These are phyloP conservation scores for Aspergillus niger DNA, from an alignment of 2,329 filamentous ascomycete genomes.

Conservation along the genomic window DNA sequence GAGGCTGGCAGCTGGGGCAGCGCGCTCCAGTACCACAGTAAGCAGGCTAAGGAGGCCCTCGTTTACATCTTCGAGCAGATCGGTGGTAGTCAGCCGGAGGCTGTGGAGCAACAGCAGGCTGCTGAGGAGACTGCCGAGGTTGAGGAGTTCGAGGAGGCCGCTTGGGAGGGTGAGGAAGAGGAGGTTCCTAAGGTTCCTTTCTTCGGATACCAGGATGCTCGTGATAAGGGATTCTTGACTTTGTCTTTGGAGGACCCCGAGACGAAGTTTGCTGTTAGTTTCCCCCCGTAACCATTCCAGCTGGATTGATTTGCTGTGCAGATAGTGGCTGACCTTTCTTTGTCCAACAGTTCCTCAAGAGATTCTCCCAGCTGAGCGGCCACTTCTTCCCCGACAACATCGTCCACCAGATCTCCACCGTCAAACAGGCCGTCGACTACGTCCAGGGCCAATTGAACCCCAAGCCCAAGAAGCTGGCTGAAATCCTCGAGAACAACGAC, in stretches of 20 bases:
- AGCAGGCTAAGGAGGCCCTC: constrained; percentile 34
- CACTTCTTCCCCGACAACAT: constrained; percentile 71
- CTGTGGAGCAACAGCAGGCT: constrained; percentile 12
- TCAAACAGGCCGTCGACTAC: constrained; percentile 57
- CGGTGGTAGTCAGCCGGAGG: constrained; percentile 27
- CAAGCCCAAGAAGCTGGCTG: constrained; percentile 60
- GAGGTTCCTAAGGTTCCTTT: constrained; percentile 20
- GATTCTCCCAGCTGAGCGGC: constrained; percentile 78
- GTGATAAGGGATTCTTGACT: constrained; percentile 58
- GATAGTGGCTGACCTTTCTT: constrained; percentile 53
- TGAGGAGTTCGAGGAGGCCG: constrained; percentile 22
- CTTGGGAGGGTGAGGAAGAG: constrained; percentile 15
- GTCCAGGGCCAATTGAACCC: constrained; percentile 42
- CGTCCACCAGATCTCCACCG: constrained; percentile 59
- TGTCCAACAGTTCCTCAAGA: constrained; percentile 69
- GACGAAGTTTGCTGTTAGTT: constrained; percentile 73
- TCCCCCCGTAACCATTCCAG: not conserved
- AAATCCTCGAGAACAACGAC: constrained; percentile 55
- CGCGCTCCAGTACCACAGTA: constrained; percentile 36
- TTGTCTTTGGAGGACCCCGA: constrained; percentile 59
- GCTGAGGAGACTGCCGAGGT: constrained; percentile 4
- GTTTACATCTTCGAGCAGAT: constrained; percentile 40
- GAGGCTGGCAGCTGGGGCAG: constrained; percentile 25
- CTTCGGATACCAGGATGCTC: constrained; percentile 28
- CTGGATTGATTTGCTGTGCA: constrained; percentile 55